Percentiles rank a stretch among this genome's conserved stretches.
These are phyloP conservation scores for Silene noctiflora DNA, from an alignment of 179 eudicot genomes.

Conservation along the genomic window DNA sequence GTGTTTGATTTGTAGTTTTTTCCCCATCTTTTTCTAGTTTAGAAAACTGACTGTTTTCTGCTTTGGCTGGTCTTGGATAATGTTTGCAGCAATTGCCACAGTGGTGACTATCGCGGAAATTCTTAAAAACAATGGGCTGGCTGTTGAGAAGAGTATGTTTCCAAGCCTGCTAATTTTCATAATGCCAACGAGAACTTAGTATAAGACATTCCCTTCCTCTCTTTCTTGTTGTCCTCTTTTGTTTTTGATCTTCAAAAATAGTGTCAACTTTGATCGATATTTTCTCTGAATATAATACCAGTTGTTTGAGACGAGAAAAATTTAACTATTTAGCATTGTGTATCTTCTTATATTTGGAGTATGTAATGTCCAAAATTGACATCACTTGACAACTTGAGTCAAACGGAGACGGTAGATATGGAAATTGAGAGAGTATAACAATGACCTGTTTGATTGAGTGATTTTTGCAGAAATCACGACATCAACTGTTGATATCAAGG, in stretches of 20 bases:
- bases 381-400: too few relatives aligned
- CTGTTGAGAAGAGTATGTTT: conserved; percentile 71
- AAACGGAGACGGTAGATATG: too few relatives aligned
- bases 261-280: too few relatives aligned
- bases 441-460: neutral
- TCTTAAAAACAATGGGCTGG: conserved; percentile 69
- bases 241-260: neutral
- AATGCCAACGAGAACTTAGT: neutral
- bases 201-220: neutral
- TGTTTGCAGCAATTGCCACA: conserved; percentile 70
- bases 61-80: conserved; percentile 3
- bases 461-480: conserved; percentile 33
- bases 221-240: neutral
- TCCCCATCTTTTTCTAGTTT: too few relatives aligned
- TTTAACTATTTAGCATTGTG: too few relatives aligned
- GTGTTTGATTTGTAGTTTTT: neutral
- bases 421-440: neutral
- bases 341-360: too few relatives aligned
- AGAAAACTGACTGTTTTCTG: neutral
- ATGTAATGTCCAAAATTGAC: too few relatives aligned
- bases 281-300: too few relatives aligned
- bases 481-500: conserved; percentile 56
- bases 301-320: too few relatives aligned
- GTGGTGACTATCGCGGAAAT: conserved; percentile 77
- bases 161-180: neutral